phyloP scores from a whole-genome alignment of 768 basidiomycete species.

The Chalciporus chontae region DNA sequence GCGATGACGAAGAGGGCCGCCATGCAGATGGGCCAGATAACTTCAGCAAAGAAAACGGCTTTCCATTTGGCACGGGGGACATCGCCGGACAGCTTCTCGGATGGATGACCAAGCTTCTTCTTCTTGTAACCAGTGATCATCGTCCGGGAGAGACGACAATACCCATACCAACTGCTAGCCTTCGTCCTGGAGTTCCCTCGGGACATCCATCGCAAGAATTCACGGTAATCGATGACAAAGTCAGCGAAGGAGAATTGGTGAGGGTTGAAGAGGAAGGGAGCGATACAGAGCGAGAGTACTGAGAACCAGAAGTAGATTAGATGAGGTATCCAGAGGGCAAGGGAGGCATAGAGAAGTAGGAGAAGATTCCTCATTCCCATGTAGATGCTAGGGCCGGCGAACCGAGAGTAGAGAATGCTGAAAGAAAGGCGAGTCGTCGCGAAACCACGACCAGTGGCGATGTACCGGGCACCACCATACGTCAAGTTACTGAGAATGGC shows the following conservation, averaged over 20 bases:
- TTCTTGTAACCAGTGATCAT: slow-evolving; percentile 99
- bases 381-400: slow-evolving; percentile 99
- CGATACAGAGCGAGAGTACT: slow-evolving; percentile 89
- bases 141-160: slow-evolving; percentile 94
- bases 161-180: slow-evolving; percentile 98
- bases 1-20: slow-evolving; percentile 78
- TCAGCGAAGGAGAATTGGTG: slow-evolving; percentile 97
- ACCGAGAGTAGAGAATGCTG: slow-evolving; percentile 95
- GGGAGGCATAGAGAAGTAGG: slow-evolving; percentile 84
- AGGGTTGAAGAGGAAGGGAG: slow-evolving; percentile 99
- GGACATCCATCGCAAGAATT: slow-evolving; percentile 99
- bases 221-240: slow-evolving; percentile 98
- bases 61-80: slow-evolving; percentile 89
- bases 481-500: slow-evolving; percentile 95
- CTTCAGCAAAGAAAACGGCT: slow-evolving; percentile 78
- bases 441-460: slow-evolving; percentile 98
- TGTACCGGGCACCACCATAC: slow-evolving; percentile 98
- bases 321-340: slow-evolving; percentile 91
- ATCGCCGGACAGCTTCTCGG: slow-evolving; percentile 94
- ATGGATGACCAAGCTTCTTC: slow-evolving; percentile 96
- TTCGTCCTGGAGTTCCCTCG: slow-evolving; percentile 96
- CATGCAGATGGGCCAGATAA: slow-evolving; percentile 74
- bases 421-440: slow-evolving; percentile 96
- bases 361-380: slow-evolving; percentile 95
- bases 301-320: slow-evolving; percentile 99